Percentiles rank a stretch among this genome's conserved stretches.
Conservation (phyloP, 2,329 filamentous ascomycete genomes). For the Cephalotrichum gorgonifer region DNA sequence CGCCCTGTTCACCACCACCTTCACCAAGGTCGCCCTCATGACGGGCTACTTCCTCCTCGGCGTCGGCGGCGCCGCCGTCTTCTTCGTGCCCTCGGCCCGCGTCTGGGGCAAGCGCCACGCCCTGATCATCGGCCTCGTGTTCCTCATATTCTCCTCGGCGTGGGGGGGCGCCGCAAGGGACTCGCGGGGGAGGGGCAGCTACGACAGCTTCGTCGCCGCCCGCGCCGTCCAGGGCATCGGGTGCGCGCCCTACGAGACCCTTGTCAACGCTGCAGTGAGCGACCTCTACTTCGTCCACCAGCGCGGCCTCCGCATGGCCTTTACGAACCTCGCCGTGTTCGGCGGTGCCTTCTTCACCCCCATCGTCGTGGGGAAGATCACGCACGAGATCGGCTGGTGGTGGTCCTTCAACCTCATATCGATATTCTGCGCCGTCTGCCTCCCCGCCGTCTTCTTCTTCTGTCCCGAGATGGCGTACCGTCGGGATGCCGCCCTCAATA, state of each 20-base stretch:
- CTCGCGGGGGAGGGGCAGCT: constrained; percentile 38
- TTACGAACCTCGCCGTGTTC: constrained; percentile 52
- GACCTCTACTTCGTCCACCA: constrained; percentile 86
- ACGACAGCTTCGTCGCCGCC: constrained; percentile 64
- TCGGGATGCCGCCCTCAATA: constrained; percentile 57
- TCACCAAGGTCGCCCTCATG: constrained; percentile 69
- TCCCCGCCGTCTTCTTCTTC: constrained; percentile 66
- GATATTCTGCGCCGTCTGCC: constrained; percentile 64
- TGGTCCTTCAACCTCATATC: constrained; percentile 86
- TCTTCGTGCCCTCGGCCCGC: constrained; percentile 79
- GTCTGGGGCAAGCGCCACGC: constrained; percentile 90
- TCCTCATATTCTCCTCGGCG: constrained; percentile 62
- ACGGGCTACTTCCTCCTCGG: constrained; percentile 84
- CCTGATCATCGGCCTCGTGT: constrained; percentile 65
- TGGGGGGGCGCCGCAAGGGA: constrained; percentile 60
- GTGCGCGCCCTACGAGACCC: constrained; percentile 77
- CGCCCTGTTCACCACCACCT: constrained; percentile 51
- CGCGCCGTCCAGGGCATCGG: constrained; percentile 80
- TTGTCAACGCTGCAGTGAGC: constrained; percentile 81
- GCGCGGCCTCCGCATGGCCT: constrained; percentile 78
- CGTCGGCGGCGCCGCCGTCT: constrained; percentile 67
- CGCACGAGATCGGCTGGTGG: constrained; percentile 62
- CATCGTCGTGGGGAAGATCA: constrained; percentile 84
- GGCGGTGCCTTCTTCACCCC: constrained; percentile 58
- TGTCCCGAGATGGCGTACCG: constrained; percentile 78